phyloP scores from a whole-genome alignment of 106 monocot species.

The Agapanthus africanus region DNA sequence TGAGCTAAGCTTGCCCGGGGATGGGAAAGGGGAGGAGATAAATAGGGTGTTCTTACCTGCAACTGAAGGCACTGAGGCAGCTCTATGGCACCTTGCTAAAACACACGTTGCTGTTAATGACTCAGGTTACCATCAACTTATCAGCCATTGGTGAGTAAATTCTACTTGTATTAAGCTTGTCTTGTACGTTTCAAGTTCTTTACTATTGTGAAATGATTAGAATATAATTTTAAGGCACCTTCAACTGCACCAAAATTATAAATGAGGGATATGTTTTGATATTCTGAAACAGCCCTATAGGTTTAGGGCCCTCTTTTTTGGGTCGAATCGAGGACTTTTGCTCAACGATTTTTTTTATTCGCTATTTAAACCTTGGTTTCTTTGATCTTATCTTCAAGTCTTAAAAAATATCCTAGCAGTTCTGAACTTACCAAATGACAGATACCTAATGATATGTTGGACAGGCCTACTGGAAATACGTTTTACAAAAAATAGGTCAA shows the following conservation, averaged over 20 bases:
- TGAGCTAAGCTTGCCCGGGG: slow-evolving; percentile 46
- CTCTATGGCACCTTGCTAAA: slow-evolving; percentile 62
- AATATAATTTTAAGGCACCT: too few species aligned
- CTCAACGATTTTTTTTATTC: too few species aligned
- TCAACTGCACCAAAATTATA: too few species aligned
- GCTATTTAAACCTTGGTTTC: too few species aligned
- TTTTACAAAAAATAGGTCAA: neutral
- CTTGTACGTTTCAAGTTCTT: neutral
- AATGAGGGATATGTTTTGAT: too few species aligned
- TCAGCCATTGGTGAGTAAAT: slow-evolving; percentile 55
- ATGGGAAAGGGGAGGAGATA: slow-evolving; percentile 11
- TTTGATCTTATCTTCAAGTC: too few species aligned
- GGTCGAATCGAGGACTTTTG: too few species aligned
- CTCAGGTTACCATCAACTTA: slow-evolving; percentile 65
- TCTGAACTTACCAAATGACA: too few species aligned
- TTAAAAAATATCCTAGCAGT: too few species aligned
- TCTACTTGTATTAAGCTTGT: neutral
- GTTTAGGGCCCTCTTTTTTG: too few species aligned
- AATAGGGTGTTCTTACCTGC: slow-evolving; percentile 52
- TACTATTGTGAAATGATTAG: neutral
- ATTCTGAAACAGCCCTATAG: too few species aligned
- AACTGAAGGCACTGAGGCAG: slow-evolving; percentile 23
- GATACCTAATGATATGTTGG: neutral
- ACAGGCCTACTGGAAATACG: neutral
- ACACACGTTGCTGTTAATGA: slow-evolving; percentile 58